phyloP scores from a whole-genome alignment of 345 rosid genomes.

The Rhodamnia argentea region DNA sequence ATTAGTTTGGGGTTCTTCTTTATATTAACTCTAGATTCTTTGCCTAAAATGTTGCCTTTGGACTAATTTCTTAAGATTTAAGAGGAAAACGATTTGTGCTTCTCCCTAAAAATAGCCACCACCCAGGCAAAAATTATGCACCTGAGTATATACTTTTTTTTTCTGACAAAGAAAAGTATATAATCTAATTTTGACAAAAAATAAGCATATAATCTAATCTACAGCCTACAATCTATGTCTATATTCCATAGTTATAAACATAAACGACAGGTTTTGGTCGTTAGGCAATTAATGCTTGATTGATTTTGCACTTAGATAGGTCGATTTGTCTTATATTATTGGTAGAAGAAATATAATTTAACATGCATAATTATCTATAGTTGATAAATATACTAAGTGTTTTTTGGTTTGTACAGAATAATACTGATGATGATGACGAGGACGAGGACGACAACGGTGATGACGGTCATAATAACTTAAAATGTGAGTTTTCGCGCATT shows the following conservation, averaged over 20 bases:
- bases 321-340: neutral
- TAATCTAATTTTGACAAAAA: neutral
- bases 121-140: neutral
- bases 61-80: neutral
- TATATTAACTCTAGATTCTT: no score
- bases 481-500: neutral
- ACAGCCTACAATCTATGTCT: neutral
- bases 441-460: neutral
- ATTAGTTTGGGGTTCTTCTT: no score
- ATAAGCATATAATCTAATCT: neutral
- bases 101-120: neutral
- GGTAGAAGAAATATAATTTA: neutral
- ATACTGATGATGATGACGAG: neutral
- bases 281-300: neutral
- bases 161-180: no score
- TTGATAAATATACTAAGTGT: neutral
- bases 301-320: neutral
- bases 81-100: neutral
- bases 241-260: neutral
- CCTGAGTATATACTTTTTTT: no score
- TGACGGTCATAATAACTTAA: neutral
- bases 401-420: neutral
- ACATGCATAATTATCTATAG: neutral
- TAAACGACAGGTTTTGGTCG: neutral
- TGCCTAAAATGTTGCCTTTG: neutral